phyloP scores from a whole-genome alignment of 257 asterid genomes.

The Gentiana straminea region DNA sequence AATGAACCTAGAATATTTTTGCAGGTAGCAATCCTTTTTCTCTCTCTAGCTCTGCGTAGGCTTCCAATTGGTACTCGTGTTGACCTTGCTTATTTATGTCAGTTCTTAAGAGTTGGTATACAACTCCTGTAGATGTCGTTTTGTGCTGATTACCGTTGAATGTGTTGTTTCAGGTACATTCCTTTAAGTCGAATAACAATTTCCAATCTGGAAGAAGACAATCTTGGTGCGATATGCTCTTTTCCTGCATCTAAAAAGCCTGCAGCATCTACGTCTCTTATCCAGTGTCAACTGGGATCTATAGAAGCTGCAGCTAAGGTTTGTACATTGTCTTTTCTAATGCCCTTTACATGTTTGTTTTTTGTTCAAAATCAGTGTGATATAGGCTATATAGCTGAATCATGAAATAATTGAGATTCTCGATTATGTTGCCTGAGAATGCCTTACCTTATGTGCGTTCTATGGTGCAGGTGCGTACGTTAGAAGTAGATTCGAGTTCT shows the following conservation, averaged over 20 bases:
- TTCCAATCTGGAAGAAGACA: conserved; percentile 20
- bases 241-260: conserved; percentile 66
- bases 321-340: not conserved
- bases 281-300: conserved; percentile 66
- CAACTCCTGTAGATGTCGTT: not conserved
- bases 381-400: not conserved
- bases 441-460: conserved; percentile 1
- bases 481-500: conserved; percentile 49
- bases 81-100: not conserved
- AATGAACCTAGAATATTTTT: conserved; percentile 63
- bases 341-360: not conserved
- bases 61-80: not conserved
- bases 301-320: conserved; percentile 75
- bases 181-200: conserved; percentile 66
- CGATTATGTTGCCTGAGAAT: not conserved
- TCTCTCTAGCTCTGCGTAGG: not conserved
- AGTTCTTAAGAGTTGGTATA: not conserved
- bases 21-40: conserved; percentile 43
- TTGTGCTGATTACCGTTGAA: not conserved
- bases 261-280: conserved; percentile 46
- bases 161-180: conserved; percentile 47
- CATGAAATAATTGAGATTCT: no score
- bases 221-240: conserved; percentile 30
- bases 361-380: not conserved
- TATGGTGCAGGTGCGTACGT: conserved; percentile 61